Base-by-base conservation (phyloP, 208 protist genomes). In the Acanthamoeba healyi region DNA sequence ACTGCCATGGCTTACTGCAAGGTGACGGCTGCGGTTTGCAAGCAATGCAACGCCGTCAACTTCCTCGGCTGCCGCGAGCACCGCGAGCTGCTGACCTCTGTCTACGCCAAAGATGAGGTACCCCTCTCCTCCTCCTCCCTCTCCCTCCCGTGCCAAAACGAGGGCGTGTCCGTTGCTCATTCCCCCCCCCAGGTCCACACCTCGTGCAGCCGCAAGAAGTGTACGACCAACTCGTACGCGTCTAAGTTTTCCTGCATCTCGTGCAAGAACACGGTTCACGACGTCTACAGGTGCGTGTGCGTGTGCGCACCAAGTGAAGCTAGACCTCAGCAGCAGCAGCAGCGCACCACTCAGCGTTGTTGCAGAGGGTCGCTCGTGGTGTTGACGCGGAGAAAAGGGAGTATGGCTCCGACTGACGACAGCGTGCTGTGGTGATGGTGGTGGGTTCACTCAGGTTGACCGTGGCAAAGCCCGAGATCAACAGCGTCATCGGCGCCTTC, bases 21-120 rank as follows among this genome's bases (percentile, higher is more conserved):
- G 67, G 67, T 44, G 67, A 77, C 67, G 14, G 67, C 34, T 22
- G 67, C 67, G 34, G 67, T 77, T 29, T 77, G 67, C 38, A 77
- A 77, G 67, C 34, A 77, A 9, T 77, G 67, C 67, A 44, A 44
- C 36, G 19, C 67, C 1, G 19, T 44, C 67, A 77, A 77, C 67
- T 77, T 77, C 67, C 67, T 42, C 67, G 67, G 67, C 67, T 77
- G 67, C 38, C 67, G 67, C 29, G 67, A 77, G 67, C 67, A 77
- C 67, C 14, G 29, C 14, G 29, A 29, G 4, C 38, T 77, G 1
- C 67, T 77, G 10, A 38, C n/a, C 24, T 3, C 17, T 36, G 34
- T 46, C 7, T 77, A 77, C 34, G 67, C 67, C 34, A 77, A 77
- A 42, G 67, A 77, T 77, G 67, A 77, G 34, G 67, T 42, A 77